These are phyloP conservation scores for Glaciozyma martinii DNA, from an alignment of 768 basidiomycete genomes.

Conservation along the genomic window DNA sequence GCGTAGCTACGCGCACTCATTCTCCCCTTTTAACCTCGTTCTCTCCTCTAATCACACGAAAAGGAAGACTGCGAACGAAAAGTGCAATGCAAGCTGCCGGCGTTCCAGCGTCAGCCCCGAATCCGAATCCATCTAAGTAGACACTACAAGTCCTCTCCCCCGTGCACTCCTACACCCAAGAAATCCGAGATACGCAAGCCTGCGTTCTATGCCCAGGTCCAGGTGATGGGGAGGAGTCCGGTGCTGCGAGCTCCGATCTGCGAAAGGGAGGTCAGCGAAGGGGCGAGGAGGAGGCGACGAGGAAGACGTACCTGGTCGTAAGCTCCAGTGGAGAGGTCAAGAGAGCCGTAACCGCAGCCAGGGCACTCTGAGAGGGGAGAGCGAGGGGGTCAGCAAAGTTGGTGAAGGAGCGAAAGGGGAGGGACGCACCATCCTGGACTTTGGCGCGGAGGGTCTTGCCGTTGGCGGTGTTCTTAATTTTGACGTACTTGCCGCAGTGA, in stretches of 20 bases:
- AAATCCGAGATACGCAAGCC: neutral
- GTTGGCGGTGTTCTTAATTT: constrained; percentile 44
- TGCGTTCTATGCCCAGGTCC: constrained; percentile 17
- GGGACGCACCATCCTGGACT: constrained; percentile 16
- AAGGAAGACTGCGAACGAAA: no score
- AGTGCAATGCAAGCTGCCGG: no score
- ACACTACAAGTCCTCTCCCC: neutral
- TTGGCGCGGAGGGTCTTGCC: constrained; percentile 21
- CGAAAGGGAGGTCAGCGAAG: neutral
- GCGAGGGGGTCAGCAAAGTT: neutral
- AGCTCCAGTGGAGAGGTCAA: constrained; percentile 50
- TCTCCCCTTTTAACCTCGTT: no score
- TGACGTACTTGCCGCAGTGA: constrained; percentile 32
- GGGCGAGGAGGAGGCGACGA: neutral
- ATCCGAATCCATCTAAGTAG: no score
- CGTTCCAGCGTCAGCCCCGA: no score
- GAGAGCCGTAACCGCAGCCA: constrained; percentile 47
- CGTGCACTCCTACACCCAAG: neutral
- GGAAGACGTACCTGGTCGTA: constrained; percentile 49
- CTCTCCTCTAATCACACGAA: no score
- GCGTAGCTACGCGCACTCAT: no score
- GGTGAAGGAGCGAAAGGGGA: constrained; percentile 7
- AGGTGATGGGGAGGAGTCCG: constrained; percentile 51
- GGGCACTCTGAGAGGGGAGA: constrained; percentile 11
- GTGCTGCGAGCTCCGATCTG: constrained; percentile 41